Conservation (phyloP, 176 grass and related monocot genomes). For the Oryza punctata region DNA sequence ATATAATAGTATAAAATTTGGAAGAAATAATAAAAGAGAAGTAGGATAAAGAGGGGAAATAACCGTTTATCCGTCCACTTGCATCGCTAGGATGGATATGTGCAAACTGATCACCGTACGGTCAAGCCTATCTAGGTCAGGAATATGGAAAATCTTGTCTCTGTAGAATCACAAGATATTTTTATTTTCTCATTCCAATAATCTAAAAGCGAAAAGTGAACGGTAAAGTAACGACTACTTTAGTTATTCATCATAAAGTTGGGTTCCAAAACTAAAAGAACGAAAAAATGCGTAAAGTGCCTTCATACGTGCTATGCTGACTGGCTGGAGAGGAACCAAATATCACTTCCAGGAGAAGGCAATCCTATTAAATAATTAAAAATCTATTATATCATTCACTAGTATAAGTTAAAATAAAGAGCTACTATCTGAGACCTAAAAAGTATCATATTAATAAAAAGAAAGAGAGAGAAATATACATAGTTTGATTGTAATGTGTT, state of each 20-base stretch:
- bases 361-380: conserved; percentile 26
- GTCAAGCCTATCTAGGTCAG: background rate
- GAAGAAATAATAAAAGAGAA: too few relatives aligned
- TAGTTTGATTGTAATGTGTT: background rate
- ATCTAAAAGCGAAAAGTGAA: conserved; percentile 1
- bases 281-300: background rate
- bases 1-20: too few relatives aligned
- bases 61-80: too few relatives aligned
- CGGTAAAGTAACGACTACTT: background rate
- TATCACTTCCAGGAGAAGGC: background rate
- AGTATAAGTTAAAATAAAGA: too few relatives aligned
- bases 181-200: background rate
- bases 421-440: too few relatives aligned
- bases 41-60: too few relatives aligned
- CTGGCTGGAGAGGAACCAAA: conserved; percentile 38
- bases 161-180: conserved; percentile 16
- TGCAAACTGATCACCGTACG: too few relatives aligned
- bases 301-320: conserved; percentile 33
- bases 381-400: too few relatives aligned
- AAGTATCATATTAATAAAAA: background rate
- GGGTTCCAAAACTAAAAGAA: conserved; percentile 12
- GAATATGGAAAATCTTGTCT: conserved; percentile 28
- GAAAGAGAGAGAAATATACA: background rate
- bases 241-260: conserved; percentile 41
- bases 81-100: too few relatives aligned